Evolutionary conservation across 345 rosid genomes (phyloP).

Genomic region (Arabis hirsuta): DNA sequence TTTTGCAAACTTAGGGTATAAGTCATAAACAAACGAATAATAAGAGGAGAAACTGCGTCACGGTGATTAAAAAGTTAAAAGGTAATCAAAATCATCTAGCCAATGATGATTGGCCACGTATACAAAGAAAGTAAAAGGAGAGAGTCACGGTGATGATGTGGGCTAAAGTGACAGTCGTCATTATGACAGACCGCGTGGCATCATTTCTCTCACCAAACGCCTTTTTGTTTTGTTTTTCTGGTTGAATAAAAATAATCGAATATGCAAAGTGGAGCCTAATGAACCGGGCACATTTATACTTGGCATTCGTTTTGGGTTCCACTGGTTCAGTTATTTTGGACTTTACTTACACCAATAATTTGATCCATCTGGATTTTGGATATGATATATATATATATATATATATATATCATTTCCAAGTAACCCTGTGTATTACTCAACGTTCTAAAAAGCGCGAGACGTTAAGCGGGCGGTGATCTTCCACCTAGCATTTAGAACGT

Average conservation of each 20-base stretch:
- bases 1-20: conserved; percentile 23
- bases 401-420: no score
- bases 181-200: conserved; percentile 42
- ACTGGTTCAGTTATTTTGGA: conserved; percentile 5
- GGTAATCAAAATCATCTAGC: conserved; percentile 6
- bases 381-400: no score
- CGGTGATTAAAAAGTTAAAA: conserved; percentile 9
- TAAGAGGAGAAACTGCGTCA: conserved; percentile 32
- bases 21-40: conserved; percentile 24
- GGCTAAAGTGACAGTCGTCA: conserved; percentile 42
- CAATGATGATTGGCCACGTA: conserved; percentile 15
- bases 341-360: conserved; percentile 19
- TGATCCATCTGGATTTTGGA: neutral
- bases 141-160: conserved; percentile 39
- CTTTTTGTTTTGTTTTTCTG: neutral
- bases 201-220: conserved; percentile 36
- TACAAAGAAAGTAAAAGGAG: neutral
- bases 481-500: no score
- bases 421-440: no score
- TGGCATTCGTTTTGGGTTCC: conserved; percentile 11
- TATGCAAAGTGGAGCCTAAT: conserved; percentile 30
- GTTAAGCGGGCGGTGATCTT: no score
- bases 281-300: conserved; percentile 21
- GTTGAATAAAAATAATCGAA: neutral
- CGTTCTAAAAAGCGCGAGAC: no score